Base-by-base conservation (phyloP, 352 stramenopile species). In the Phytophthora capsici region DNA sequence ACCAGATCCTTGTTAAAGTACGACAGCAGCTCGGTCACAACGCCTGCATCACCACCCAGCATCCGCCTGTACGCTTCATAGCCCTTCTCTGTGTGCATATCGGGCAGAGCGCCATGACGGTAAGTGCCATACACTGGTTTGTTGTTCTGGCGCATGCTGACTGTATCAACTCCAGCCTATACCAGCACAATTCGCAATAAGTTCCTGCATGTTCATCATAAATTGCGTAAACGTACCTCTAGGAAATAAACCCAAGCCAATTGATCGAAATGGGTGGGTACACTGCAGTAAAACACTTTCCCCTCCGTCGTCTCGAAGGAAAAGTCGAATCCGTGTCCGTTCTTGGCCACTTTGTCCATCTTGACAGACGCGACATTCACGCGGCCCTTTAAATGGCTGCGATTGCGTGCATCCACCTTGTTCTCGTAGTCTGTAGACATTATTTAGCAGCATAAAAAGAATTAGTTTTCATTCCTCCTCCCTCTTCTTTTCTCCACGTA, bases 1-100 rank as follows among this genome's bases (percentile, higher is more conserved):
- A 96, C 88, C 12, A 96, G 66, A 36, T 96, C 88, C 75, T 96
- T 96, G 73, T 95, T 96, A 54, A 96, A 96, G 48, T 93, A 96
- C 20, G 88, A 73, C 54, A 94, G 54, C 40, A 94, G 68, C 32
- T 96, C 86, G 23, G 71, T 86, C 48, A 91, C 59, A 13, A 80
- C 45, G 12, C 52, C 40, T 13, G 79, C 47, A 19, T 96, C 84
- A 30, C 82, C 84, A 23, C 73, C 62, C 40, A 94, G 55, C 58
- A 93, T 72, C 16, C 83, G 85, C 3, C 77, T 77, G 59, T 86
- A 94, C 16, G 91, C 20, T n/a, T 93, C 86, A 57, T 95, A 96
- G 12, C 77, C 83, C 45, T 85, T 83, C 23, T 91, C 73, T 19
- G 86, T 93, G 63, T 81, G 75, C 82, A 92, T 93, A 53, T 93